phyloP scores from a whole-genome alignment of 305 asterid species.

The Striga hermonthica region DNA sequence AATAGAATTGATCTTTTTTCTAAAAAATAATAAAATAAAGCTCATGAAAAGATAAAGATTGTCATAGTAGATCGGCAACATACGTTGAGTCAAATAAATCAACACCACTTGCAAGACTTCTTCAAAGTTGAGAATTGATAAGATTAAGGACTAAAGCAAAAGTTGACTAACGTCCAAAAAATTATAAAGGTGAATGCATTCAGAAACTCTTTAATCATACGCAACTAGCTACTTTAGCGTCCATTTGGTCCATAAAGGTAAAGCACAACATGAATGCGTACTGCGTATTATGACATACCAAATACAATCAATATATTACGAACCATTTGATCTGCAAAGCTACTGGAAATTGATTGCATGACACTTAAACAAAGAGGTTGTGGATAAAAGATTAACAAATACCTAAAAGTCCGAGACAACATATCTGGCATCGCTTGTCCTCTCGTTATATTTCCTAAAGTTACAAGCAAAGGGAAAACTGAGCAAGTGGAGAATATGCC shows the following conservation, averaged over 20 bases:
- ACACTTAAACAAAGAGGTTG: constrained; percentile 5
- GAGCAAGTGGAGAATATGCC: constrained; percentile 14
- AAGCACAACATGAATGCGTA: neutral
- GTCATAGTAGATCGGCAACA: constrained; percentile 30
- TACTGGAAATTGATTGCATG: neutral
- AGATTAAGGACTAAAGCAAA: constrained; percentile 19
- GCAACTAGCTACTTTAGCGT: constrained; percentile 8
- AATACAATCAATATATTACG: constrained; percentile 19
- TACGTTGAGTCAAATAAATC: constrained; percentile 91
- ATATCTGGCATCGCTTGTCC: constrained; percentile 75
- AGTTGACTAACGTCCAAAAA: constrained; percentile 1
- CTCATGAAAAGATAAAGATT: neutral
- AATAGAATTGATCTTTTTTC: constrained; percentile 25
- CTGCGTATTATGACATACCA: constrained; percentile 15
- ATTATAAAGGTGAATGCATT: constrained; percentile 11
- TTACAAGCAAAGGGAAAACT: constrained; percentile 28
- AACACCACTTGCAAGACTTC: constrained; percentile 88
- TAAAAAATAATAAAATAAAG: neutral
- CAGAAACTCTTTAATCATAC: constrained; percentile 4
- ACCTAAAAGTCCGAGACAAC: constrained; percentile 96
- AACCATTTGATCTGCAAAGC: neutral
- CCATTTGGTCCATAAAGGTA: constrained; percentile 9
- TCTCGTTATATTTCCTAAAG: constrained; percentile 69
- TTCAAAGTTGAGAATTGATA: constrained; percentile 37
- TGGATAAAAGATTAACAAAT: constrained; percentile 19